Conservation (phyloP, 371 early-diverging fungal genomes). For the Zychaea mexicana region DNA sequence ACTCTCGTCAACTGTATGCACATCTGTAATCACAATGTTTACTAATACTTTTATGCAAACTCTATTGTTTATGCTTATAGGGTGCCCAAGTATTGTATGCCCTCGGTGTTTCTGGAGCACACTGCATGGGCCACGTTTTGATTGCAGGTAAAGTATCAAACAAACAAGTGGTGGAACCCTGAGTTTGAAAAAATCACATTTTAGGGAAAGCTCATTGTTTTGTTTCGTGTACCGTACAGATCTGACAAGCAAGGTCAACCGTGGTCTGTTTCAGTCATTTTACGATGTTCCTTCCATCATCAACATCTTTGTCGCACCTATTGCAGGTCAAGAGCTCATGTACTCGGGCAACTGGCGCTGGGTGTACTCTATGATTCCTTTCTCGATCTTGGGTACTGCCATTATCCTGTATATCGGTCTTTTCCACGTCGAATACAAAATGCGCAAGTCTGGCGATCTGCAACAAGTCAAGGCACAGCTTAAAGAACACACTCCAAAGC, state of each 20-base stretch:
- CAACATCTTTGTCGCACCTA: slow-evolving; percentile 30
- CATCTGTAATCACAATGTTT: too few species aligned
- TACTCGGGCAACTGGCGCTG: slow-evolving; percentile 19
- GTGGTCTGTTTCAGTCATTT: slow-evolving; percentile 29
- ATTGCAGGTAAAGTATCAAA: slow-evolving; percentile 37
- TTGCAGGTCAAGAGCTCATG: slow-evolving; percentile 22
- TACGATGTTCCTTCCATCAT: slow-evolving; percentile 42
- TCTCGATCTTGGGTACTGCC: slow-evolving; percentile 31
- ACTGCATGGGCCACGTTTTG: slow-evolving; percentile 40
- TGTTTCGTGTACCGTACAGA: slow-evolving; percentile 18
- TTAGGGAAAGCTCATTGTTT: not conserved
- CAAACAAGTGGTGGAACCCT: too few species aligned
- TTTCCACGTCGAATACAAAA: slow-evolving; percentile 24
- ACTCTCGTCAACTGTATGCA: too few species aligned
- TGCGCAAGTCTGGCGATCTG: slow-evolving; percentile 11
- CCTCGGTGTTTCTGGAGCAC: slow-evolving; percentile 42
- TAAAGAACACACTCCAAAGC: slow-evolving; percentile 6
- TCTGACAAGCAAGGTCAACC: slow-evolving; percentile 22
- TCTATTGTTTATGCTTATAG: slow-evolving; percentile 9
- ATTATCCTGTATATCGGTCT: slow-evolving; percentile 34
- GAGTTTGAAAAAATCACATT: not conserved
- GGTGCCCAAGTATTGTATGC: slow-evolving; percentile 45
- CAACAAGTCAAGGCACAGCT: not conserved
- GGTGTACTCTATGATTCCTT: slow-evolving; percentile 22
- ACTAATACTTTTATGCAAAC: too few species aligned